Base-by-base conservation (phyloP, 495 filamentous ascomycete species). In the Xylaria longipes region DNA sequence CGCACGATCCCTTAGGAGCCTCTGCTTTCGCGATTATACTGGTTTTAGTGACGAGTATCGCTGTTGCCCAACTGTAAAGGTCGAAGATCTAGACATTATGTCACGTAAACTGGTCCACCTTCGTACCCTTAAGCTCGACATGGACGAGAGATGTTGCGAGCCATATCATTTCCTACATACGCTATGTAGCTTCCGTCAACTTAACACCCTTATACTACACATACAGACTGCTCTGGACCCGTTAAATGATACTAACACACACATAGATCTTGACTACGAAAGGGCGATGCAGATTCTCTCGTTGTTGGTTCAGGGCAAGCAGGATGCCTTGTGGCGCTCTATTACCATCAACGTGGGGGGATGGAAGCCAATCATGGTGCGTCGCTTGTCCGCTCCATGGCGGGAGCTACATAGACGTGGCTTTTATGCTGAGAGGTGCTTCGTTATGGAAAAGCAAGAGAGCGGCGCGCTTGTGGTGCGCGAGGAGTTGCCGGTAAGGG, bases 291-390 rank as follows among this genome's bases (percentile, higher is more conserved):
- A 54, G 20, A 72, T 71, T 14, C 11, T 79, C 22, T 56, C 65
- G 25, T 29, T 37, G 1, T n/a, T 80, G 31, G 31, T 67, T 7
- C 33, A 48, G 12, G 35, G 39, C 7, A 77, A 75, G 66, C 64
- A 52, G 15, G 63, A 65, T 27, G 56, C 52, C 8, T 17, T n/a
- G 46, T 79, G 73, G 77, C 58, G 35, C 52, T 50, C 57, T 17
- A 70, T 79, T 46, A 76, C 72, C n/a, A 56, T 80, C 43, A 79
- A 75, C 25, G 70, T 80, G 3, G 78, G 78, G 1, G 78, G 77
- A 2, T 80, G 78, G 78, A 73, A 74, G 29, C 72, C 72, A 0
- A 72, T 75, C 46, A 75, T 78, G 75, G 73, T 78, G 17, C 77
- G 77, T 5, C 70, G 78, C 37, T 46, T 78, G 6, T 63, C 77